phyloP scores from a whole-genome alignment of 192 early-diverging fungal genomes.

The Coemansia sp. region DNA sequence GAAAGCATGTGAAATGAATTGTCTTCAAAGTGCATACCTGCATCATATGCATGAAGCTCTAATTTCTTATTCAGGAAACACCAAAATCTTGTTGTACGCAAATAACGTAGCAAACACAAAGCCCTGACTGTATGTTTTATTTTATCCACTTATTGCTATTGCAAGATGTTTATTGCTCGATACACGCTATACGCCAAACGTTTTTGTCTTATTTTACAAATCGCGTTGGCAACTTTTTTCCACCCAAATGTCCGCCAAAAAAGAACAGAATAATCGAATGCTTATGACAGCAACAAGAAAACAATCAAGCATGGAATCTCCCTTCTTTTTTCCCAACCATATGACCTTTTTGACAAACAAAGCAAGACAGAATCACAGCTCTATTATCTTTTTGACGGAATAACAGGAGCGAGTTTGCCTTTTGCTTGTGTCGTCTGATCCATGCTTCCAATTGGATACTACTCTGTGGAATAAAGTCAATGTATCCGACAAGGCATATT shows the following conservation, averaged over 20 bases:
- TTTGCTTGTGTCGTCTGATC: neutral
- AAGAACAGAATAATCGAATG: neutral
- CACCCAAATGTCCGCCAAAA: neutral
- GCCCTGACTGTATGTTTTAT: neutral
- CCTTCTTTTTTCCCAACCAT: neutral
- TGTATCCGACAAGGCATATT: too few relatives aligned
- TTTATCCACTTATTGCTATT: neutral
- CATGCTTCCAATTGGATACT: neutral
- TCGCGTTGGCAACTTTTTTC: neutral
- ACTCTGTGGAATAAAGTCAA: neutral
- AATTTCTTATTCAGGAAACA: neutral
- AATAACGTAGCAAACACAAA: neutral
- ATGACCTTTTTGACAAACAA: neutral
- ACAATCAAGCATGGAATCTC: neutral
- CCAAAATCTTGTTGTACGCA: neutral
- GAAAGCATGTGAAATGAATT: constrained; percentile 10
- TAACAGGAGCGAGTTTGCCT: neutral
- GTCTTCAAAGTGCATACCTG: constrained; percentile 7
- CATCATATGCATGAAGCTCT: neutral
- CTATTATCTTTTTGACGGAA: neutral
- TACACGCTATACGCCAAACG: neutral
- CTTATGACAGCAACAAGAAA: neutral
- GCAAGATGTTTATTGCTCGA: neutral
- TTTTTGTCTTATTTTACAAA: constrained; percentile 8
- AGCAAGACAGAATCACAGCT: neutral